Conservation (phyloP, 31 red algal species). For the Porphyra umbilicalis region DNA sequence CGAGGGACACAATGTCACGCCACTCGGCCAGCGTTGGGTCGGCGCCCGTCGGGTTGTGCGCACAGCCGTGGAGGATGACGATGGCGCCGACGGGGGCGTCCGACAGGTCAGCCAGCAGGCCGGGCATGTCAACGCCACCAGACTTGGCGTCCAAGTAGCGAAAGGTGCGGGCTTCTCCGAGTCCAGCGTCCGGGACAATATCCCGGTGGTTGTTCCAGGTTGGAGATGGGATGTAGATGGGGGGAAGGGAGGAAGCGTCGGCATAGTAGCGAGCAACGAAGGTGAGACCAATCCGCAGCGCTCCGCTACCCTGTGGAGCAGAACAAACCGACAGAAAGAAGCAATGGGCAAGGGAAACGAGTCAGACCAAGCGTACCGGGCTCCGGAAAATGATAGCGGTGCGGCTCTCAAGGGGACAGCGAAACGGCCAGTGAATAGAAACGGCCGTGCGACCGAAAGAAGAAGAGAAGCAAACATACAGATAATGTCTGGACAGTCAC, state of each 20-base stretch:
- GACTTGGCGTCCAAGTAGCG: constrained; percentile 38
- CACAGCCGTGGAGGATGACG: constrained; percentile 58
- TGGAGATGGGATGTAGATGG: constrained; percentile 20
- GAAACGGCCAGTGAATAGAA: too few species aligned
- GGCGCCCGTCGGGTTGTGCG: constrained; percentile 69
- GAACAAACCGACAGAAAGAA: neutral
- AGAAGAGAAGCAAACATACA: neutral
- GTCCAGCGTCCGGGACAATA: constrained; percentile 18
- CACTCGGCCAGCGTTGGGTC: constrained; percentile 36
- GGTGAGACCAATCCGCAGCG: neutral
- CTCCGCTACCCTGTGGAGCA: neutral
- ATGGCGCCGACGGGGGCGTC: constrained; percentile 15
- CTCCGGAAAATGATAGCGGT: too few species aligned
- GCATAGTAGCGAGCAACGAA: neutral
- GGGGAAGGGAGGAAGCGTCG: neutral
- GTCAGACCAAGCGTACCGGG: neutral
- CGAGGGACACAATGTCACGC: constrained; percentile 15
- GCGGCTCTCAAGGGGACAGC: too few species aligned
- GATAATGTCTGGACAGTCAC: constrained; percentile 78
- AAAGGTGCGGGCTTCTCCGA: constrained; percentile 17
- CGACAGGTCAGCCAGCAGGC: constrained; percentile 28
- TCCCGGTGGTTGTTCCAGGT: constrained; percentile 38
- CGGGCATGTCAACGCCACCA: constrained; percentile 27
- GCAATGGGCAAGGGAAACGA: neutral
- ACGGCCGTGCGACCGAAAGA: neutral